phyloP scores from a whole-genome alignment of 164 flowering plant genomes.

The Vitis rupestris region DNA sequence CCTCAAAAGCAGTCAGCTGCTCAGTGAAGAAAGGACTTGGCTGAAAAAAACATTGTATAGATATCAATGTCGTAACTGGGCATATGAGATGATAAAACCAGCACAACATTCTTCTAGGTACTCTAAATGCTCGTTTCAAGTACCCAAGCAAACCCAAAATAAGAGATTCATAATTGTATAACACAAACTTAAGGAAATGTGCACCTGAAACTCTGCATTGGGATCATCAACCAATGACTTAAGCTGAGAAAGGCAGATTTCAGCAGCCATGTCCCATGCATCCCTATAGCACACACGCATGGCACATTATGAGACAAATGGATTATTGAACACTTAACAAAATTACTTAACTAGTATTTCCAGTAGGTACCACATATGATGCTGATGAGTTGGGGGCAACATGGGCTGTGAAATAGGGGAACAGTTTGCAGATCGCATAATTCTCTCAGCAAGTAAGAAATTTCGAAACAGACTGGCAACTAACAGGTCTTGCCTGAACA shows the following conservation, averaged over 20 bases:
- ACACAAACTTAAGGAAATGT: neutral
- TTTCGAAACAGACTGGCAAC: slow-evolving; percentile 96
- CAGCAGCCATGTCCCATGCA: slow-evolving; percentile 99
- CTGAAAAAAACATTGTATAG: slow-evolving; percentile 35
- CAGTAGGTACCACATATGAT: slow-evolving; percentile 89
- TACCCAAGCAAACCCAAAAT: neutral
- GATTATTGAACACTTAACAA: neutral
- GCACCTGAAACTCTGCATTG: slow-evolving; percentile 87
- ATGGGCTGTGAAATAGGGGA: slow-evolving; percentile 90
- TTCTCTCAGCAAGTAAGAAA: slow-evolving; percentile 93
- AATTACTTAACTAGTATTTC: neutral
- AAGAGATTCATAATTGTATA: neutral
- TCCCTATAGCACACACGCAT: slow-evolving; percentile 51
- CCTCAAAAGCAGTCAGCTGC: slow-evolving; percentile 94
- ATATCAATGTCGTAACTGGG: too few relatives aligned
- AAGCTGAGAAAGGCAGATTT: slow-evolving; percentile 92
- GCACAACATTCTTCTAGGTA: too few relatives aligned
- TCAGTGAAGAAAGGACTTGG: slow-evolving; percentile 95
- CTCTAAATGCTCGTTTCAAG: too few relatives aligned
- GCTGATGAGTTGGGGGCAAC: slow-evolving; percentile 97
- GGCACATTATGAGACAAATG: slow-evolving; percentile 5
- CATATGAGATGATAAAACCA: too few relatives aligned
- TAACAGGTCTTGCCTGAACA: slow-evolving; percentile 92
- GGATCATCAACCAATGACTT: slow-evolving; percentile 71
- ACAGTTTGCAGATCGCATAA: slow-evolving; percentile 99